Evolutionary conservation across 768 basidiomycete species (phyloP).

Genomic region (Candolleomyces efflorescens): DNA sequence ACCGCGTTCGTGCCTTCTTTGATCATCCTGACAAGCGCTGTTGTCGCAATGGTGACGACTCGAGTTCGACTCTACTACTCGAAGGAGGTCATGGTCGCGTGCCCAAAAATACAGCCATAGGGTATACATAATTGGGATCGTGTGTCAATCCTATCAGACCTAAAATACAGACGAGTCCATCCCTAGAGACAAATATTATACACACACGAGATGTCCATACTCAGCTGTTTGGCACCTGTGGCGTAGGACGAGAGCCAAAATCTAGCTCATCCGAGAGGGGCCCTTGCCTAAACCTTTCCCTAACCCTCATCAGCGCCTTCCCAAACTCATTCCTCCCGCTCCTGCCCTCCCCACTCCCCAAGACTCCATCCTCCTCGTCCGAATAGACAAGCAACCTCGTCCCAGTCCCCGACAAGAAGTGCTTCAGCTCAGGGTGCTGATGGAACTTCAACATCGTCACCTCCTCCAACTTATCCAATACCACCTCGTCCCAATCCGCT

Average conservation of each 20-base stretch:
- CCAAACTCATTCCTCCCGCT: conserved; percentile 56
- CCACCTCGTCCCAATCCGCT: conserved; percentile 46
- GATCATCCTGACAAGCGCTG: background rate
- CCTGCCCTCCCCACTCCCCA: conserved; percentile 47
- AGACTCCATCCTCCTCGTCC: conserved; percentile 47
- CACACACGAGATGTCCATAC: too few relatives aligned
- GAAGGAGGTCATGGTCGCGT: too few relatives aligned
- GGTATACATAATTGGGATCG: too few relatives aligned
- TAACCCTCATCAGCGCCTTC: conserved; percentile 43
- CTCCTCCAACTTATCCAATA: conserved; percentile 48
- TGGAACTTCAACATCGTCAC: conserved; percentile 58
- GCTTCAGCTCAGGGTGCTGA: conserved; percentile 53
- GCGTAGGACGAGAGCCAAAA: too few relatives aligned
- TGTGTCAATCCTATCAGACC: too few relatives aligned
- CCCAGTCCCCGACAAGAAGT: conserved; percentile 46
- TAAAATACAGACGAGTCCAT: too few relatives aligned
- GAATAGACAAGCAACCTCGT: conserved; percentile 41
- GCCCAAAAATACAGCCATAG: too few relatives aligned
- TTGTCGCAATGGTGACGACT: too few relatives aligned
- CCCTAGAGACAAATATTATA: too few relatives aligned
- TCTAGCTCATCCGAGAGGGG: too few relatives aligned
- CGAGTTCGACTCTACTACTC: too few relatives aligned
- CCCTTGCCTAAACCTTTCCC: conserved; percentile 31
- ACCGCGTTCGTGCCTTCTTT: conserved; percentile 1
- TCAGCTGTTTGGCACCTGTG: too few relatives aligned